phyloP scores from a whole-genome alignment of 2,329 filamentous ascomycete genomes.

The Fusarium subglutinans region DNA sequence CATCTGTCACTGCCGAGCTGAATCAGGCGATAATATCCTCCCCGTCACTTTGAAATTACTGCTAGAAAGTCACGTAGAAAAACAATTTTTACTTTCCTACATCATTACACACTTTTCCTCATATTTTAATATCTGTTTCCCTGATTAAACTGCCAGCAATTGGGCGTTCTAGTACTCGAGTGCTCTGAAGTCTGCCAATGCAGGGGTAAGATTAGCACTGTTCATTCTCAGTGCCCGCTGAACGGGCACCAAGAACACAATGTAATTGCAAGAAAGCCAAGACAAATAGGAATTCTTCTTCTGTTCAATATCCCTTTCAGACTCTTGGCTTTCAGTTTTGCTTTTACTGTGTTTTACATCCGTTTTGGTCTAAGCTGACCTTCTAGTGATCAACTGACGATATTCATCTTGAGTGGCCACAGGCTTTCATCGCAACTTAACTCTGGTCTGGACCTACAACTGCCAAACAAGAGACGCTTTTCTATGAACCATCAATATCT shows the following conservation, averaged over 20 bases:
- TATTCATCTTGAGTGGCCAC: background rate
- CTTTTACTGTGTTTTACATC: too few relatives aligned
- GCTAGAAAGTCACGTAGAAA: background rate
- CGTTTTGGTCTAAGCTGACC: background rate
- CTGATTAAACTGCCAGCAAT: background rate
- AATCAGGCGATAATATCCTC: background rate
- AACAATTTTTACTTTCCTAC: background rate
- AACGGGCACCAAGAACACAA: background rate
- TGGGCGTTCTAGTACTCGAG: background rate
- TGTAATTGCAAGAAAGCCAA: background rate
- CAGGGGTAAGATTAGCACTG: background rate
- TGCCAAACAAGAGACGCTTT: background rate
- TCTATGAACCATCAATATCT: background rate
- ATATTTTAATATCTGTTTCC: background rate
- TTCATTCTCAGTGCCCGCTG: background rate
- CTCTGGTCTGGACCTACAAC: background rate
- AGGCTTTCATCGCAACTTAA: background rate
- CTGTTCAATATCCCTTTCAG: background rate
- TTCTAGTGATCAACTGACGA: background rate
- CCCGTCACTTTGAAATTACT: background rate
- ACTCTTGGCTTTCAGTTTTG: background rate
- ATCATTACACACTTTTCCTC: background rate
- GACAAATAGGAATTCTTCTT: background rate
- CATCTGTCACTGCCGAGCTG: background rate
- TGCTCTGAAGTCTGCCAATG: background rate